Percentiles rank a stretch among this genome's conserved stretches.
Evolutionary conservation across 768 basidiomycete genomes (phyloP).

Genomic region (Pulveroboletus sp.): DNA sequence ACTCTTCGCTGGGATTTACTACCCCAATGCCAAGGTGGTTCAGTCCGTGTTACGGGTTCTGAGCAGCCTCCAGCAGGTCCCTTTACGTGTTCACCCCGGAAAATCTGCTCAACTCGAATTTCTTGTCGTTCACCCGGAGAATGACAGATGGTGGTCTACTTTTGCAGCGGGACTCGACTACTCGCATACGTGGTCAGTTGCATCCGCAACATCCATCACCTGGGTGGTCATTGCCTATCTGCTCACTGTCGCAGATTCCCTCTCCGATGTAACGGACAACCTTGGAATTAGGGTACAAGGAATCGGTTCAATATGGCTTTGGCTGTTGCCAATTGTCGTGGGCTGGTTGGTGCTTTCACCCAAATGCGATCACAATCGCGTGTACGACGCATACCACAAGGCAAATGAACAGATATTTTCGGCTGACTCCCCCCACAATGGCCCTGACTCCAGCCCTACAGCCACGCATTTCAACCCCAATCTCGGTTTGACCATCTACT

Average conservation of each 20-base stretch:
- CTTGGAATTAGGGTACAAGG: slow-evolving; percentile 35
- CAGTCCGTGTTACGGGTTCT: too few relatives aligned
- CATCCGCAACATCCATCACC: slow-evolving; percentile 27
- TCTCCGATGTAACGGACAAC: slow-evolving; percentile 10
- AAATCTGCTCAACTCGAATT: too few relatives aligned
- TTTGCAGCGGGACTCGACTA: too few relatives aligned
- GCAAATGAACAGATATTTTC: slow-evolving; percentile 1
- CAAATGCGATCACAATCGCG: slow-evolving; percentile 9
- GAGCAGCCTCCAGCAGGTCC: too few relatives aligned
- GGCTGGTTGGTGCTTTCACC: neutral
- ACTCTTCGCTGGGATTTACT: too few relatives aligned
- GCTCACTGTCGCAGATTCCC: slow-evolving; percentile 5
- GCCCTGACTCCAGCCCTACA: neutral
- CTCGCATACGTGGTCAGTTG: neutral
- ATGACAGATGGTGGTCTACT: too few relatives aligned
- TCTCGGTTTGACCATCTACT: neutral
- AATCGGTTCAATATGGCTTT: slow-evolving; percentile 38
- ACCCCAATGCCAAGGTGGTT: too few relatives aligned
- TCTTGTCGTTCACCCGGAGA: too few relatives aligned
- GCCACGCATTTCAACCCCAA: neutral
- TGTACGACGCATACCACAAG: slow-evolving; percentile 13
- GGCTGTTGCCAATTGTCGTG: slow-evolving; percentile 22
- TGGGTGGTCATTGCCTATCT: neutral
- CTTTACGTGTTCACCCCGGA: too few relatives aligned
- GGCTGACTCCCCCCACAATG: neutral